Base-by-base conservation (phyloP, 495 filamentous ascomycete genomes). In the Tirmania nivea region DNA sequence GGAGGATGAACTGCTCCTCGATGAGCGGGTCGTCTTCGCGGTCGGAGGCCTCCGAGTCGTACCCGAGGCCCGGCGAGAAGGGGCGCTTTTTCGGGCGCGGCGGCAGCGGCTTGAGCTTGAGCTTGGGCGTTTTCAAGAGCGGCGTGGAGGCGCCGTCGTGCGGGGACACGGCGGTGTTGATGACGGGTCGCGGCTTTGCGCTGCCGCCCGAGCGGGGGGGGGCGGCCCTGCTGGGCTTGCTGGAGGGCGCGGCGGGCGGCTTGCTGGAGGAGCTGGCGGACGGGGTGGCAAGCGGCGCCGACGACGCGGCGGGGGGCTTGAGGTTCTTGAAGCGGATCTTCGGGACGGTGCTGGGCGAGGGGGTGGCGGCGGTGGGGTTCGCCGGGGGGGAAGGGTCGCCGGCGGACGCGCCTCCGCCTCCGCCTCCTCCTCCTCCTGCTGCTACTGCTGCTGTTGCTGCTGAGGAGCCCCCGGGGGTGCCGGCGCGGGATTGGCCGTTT, bases 1-100 rank as follows among this genome's bases (percentile, higher is more conserved):
- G 84, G 34, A 96, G 67, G 9, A 97, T 76, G 51, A 95, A 84
- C 56, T 89, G 78, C 57, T 86, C 79, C 64, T 95, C 87, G 56
- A 90, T 85, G 0, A 79, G 69, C 0, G 90, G 90, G 61, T 97
- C 90, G 3, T 70, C 61, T 65, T 97, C 90, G 8, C 78, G 77
- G 60, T 96, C 90, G 17, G 84, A 87, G 2, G 87, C 84, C 66
- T 96, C 90, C n/a, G 86, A 93, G 65, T 97, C 90, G 66, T 96
- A 97, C 8, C 87, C 92, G 19, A 90, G 84, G 14, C 88, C 90
- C 3, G 68, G 70, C 14, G 64, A 62, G 17, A 58, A 58, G 20
- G 58, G 62, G 14, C 61, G 61, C 35, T 64, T 64, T 20, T 57
- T 55, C 7, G 56, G 34, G 1, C 69, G 65, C 1, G 77, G 77